A percentile compares a stretch with the other conserved stretches of the same genome.
Conservation (phyloP, 148 eudicot genomes). For the Chenopodium album region DNA sequence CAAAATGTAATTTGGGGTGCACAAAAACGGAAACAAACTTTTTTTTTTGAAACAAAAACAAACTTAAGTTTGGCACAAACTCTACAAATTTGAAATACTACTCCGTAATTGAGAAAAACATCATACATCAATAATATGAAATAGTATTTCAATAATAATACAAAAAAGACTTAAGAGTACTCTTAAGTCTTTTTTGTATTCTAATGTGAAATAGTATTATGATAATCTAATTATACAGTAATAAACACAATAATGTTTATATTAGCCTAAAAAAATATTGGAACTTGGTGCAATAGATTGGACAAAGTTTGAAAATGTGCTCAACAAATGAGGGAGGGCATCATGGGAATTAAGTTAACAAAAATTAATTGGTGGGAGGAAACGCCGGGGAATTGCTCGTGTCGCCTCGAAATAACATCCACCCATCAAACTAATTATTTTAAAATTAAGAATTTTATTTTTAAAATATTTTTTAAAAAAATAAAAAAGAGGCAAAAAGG, state of each 20-base stretch:
- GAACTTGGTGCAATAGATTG: slow-evolving; percentile 30
- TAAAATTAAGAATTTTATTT: not conserved
- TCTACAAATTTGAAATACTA: not conserved
- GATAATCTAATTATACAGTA: too few species aligned
- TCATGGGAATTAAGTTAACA: not conserved
- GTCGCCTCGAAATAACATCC: slow-evolving; percentile 26
- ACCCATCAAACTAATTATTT: too few species aligned
- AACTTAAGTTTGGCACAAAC: not conserved
- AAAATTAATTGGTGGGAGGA: slow-evolving; percentile 28
- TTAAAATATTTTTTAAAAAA: too few species aligned
- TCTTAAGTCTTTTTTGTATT: too few species aligned
- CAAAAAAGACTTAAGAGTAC: too few species aligned
- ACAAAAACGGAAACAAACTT: slow-evolving; percentile 1
- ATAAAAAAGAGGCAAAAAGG: slow-evolving; percentile 13
- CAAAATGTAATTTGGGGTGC: not conserved
- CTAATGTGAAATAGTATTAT: too few species aligned
- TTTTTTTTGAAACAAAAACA: not conserved
- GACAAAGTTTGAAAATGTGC: slow-evolving; percentile 15
- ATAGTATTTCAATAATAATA: too few species aligned
- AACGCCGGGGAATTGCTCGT: slow-evolving; percentile 39
- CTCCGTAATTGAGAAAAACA: too few species aligned
- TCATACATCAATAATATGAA: not conserved
- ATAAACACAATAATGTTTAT: too few species aligned
- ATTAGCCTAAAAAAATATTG: slow-evolving; percentile 1
- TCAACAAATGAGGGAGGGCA: slow-evolving; percentile 15